Evolutionary conservation across 2,329 filamentous ascomycete genomes (phyloP).

Genomic region (Aspergillus japonicus): DNA sequence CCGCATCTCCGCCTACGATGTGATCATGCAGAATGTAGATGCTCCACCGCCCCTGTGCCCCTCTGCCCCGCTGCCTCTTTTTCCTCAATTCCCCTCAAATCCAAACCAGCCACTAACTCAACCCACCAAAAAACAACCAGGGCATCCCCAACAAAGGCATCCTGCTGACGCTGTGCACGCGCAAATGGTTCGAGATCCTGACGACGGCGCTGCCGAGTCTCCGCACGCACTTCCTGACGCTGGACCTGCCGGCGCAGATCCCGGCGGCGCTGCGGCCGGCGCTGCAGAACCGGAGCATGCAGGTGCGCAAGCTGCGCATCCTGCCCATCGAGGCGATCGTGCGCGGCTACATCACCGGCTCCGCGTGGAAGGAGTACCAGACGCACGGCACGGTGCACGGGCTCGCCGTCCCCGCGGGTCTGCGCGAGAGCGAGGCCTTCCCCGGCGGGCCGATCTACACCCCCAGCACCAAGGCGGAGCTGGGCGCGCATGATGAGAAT

Average conservation of each 20-base stretch:
- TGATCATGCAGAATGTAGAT: slow-evolving; percentile 73
- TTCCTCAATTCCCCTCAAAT: slow-evolving; percentile 33
- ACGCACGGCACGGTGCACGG: slow-evolving; percentile 76
- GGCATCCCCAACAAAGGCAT: slow-evolving; percentile 67
- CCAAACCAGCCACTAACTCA: slow-evolving; percentile 17
- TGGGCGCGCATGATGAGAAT: slow-evolving; percentile 80
- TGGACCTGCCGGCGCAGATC: slow-evolving; percentile 54
- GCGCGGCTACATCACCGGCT: slow-evolving; percentile 86
- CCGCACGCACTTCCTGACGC: slow-evolving; percentile 62
- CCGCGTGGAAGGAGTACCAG: slow-evolving; percentile 77
- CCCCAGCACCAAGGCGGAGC: slow-evolving; percentile 80
- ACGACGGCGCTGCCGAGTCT: slow-evolving; percentile 56
- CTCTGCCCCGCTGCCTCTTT: no score
- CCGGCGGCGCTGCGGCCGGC: slow-evolving; percentile 50
- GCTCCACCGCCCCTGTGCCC: no score
- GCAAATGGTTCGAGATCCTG: slow-evolving; percentile 67
- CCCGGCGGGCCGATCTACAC: slow-evolving; percentile 69
- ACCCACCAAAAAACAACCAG: slow-evolving; percentile 40
- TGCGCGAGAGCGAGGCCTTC: slow-evolving; percentile 70
- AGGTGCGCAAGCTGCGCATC: slow-evolving; percentile 69
- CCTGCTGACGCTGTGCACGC: slow-evolving; percentile 65
- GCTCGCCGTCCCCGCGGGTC: slow-evolving; percentile 64
- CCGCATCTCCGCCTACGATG: slow-evolving; percentile 93
- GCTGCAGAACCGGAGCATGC: slow-evolving; percentile 70
- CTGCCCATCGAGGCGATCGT: slow-evolving; percentile 82